Evolutionary conservation across 768 basidiomycete species (phyloP).

Genomic region (Lentinula raphanica): DNA sequence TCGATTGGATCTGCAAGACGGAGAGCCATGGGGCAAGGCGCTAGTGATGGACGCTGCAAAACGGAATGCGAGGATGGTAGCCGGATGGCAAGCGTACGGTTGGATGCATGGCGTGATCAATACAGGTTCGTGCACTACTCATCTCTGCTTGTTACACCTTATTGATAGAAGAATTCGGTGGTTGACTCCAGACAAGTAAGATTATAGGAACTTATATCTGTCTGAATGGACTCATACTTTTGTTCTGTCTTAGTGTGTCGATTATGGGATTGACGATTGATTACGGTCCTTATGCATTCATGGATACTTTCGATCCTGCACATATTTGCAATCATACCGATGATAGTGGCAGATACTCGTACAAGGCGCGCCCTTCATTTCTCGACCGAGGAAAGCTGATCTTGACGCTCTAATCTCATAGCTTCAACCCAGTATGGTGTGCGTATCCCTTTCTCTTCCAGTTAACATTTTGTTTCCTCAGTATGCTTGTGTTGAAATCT

Average conservation of each 20-base stretch:
- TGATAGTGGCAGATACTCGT: conserved; percentile 71
- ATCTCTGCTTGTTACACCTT: background rate
- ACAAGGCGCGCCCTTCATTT: conserved; percentile 39
- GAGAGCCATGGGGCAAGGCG: conserved; percentile 62
- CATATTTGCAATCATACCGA: conserved; percentile 95
- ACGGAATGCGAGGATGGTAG: conserved; percentile 89
- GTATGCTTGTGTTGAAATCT: conserved; percentile 5
- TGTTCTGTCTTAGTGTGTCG: conserved; percentile 48
- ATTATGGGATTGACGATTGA: conserved; percentile 74
- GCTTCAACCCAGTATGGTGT: conserved; percentile 81
- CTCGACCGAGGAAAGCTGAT: background rate
- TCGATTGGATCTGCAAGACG: conserved; percentile 38
- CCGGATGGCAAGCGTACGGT: conserved; percentile 91
- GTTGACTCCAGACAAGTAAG: background rate
- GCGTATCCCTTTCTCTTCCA: conserved; percentile 20
- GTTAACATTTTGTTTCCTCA: background rate
- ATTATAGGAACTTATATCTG: background rate
- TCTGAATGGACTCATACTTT: background rate
- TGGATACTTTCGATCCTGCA: conserved; percentile 82
- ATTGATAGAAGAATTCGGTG: conserved; percentile 6
- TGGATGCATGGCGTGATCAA: conserved; percentile 95
- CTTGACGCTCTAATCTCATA: background rate
- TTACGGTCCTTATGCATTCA: conserved; percentile 89
- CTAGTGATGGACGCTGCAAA: conserved; percentile 74
- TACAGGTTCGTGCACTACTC: background rate